phyloP scores from a whole-genome alignment of 75 land plant genomes.

The Gnetum montanum region DNA sequence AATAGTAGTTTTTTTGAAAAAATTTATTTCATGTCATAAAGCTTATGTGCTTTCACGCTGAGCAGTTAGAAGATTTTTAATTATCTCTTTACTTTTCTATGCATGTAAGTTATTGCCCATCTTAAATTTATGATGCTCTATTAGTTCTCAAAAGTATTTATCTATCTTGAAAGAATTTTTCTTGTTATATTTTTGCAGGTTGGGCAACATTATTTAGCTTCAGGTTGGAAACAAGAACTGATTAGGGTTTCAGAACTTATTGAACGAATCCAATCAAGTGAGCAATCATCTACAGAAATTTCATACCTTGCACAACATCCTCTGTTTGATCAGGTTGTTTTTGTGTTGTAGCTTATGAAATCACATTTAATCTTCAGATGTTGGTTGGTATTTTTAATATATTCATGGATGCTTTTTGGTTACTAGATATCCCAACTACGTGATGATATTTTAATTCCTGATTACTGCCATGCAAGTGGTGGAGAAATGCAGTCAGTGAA shows the following conservation, averaged over 20 bases:
- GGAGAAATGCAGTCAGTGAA: conserved; percentile 80
- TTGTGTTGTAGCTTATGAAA: not conserved
- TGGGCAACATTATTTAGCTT: conserved; percentile 81
- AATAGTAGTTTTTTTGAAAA: no score
- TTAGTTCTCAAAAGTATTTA: no score
- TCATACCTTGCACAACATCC: conserved; percentile 96
- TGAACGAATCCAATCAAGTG: conserved; percentile 36
- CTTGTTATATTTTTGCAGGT: conserved; percentile 53
- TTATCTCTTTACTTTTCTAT: no score
- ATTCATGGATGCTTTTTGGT: not conserved
- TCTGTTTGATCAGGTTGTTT: conserved; percentile 83
- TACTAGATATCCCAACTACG: conserved; percentile 68
- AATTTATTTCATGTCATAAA: no score
- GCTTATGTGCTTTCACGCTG: no score
- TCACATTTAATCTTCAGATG: not conserved
- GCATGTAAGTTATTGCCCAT: no score
- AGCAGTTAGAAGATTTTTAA: no score
- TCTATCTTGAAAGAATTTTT: no score
- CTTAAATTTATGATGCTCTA: no score
- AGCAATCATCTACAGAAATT: conserved; percentile 13
- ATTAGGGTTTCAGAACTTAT: conserved; percentile 79
- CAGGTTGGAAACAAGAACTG: conserved; percentile 95
- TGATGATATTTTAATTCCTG: conserved; percentile 67
- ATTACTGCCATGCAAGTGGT: conserved; percentile 54
- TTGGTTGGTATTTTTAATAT: not conserved